Conservation (phyloP, 805 yeast genomes). For the Pichia exigua region DNA sequence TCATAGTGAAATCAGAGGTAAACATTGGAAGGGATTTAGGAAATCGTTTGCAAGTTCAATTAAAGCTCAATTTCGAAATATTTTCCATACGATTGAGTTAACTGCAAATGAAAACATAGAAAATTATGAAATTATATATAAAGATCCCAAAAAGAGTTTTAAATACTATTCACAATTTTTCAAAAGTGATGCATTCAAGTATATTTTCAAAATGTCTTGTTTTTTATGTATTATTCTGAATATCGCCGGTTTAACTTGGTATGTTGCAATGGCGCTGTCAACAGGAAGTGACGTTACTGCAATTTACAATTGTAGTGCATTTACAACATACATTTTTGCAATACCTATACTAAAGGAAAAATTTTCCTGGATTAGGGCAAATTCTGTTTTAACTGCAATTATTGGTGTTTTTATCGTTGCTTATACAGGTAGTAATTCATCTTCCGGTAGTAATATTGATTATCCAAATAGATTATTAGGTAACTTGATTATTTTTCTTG, state of each 20-base stretch:
- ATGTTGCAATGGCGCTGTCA: constrained; percentile 70
- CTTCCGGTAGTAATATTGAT: constrained; percentile 13
- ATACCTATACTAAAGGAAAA: constrained; percentile 63
- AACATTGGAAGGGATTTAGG: constrained; percentile 27
- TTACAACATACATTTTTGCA: constrained; percentile 80
- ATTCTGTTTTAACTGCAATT: constrained; percentile 65
- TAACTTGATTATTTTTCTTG: constrained; percentile 59
- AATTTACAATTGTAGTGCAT: constrained; percentile 83
- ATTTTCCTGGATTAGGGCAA: constrained; percentile 53
- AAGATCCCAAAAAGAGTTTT: constrained; percentile 25
- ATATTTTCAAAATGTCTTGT: constrained; percentile 37
- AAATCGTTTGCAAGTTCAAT: constrained; percentile 30
- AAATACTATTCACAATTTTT: constrained; percentile 28
- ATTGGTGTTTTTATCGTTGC: constrained; percentile 75
- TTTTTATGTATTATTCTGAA: constrained; percentile 52
- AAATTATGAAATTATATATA: constrained; percentile 23
- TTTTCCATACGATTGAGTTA: constrained; percentile 31
- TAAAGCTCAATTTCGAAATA: constrained; percentile 36
- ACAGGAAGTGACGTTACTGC: constrained; percentile 86
- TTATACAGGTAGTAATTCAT: constrained; percentile 40
- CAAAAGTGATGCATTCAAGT: constrained; percentile 38
- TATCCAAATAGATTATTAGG: constrained; percentile 63
- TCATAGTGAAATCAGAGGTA: constrained; percentile 14
- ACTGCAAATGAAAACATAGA: constrained; percentile 23
- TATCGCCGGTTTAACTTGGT: constrained; percentile 79